Evolutionary conservation across 2,329 filamentous ascomycete genomes (phyloP).

Genomic region (Biscogniauxia mediterranea): DNA sequence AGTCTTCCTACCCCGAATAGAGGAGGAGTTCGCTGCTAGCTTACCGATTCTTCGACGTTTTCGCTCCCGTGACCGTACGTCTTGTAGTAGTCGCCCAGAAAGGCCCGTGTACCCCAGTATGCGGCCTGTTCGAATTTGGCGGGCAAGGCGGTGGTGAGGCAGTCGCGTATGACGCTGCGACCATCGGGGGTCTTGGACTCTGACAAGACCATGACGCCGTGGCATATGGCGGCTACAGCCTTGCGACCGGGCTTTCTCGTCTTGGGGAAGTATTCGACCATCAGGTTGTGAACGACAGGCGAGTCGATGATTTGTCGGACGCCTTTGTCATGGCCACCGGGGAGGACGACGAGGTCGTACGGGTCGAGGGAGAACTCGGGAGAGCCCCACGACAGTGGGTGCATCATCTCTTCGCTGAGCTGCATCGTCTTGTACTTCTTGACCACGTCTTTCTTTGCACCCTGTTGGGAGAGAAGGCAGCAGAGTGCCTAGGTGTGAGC

Average conservation of each 20-base stretch:
- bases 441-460: slow-evolving; percentile 42
- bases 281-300: slow-evolving; percentile 40
- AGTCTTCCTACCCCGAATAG: neutral
- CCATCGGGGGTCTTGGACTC: slow-evolving; percentile 40
- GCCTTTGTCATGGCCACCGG: slow-evolving; percentile 52
- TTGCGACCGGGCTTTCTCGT: slow-evolving; percentile 45
- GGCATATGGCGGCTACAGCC: slow-evolving; percentile 48
- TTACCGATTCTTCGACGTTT: slow-evolving; percentile 46
- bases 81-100: slow-evolving; percentile 56
- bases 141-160: slow-evolving; percentile 48
- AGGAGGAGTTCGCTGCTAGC: slow-evolving; percentile 12
- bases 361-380: slow-evolving; percentile 42
- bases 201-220: slow-evolving; percentile 51
- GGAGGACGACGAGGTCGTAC: slow-evolving; percentile 50
- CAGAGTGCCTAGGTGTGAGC: no score
- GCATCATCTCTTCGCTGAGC: slow-evolving; percentile 39
- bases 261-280: slow-evolving; percentile 47
- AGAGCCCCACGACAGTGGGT: slow-evolving; percentile 45
- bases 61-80: slow-evolving; percentile 52
- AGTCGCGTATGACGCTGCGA: slow-evolving; percentile 46
- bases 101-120: slow-evolving; percentile 47
- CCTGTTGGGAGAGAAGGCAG: slow-evolving; percentile 28
- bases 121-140: slow-evolving; percentile 47
- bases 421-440: slow-evolving; percentile 44
- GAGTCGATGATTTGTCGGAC: slow-evolving; percentile 53